Base-by-base conservation (phyloP, 2,329 filamentous ascomycete species). In the Xylaria sp. region DNA sequence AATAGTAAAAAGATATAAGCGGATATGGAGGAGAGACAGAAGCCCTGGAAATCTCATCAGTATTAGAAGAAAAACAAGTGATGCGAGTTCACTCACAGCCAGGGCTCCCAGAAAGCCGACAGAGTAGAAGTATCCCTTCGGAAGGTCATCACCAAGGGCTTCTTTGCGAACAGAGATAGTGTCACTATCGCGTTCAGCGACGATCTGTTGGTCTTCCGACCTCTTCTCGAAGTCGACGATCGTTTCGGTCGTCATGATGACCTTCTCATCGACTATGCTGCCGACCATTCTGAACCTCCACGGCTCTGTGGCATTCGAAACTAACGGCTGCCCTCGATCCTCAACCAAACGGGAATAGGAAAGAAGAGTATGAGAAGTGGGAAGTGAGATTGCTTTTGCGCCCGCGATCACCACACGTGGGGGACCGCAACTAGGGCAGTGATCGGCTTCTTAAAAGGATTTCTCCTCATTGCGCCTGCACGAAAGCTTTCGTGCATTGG, bases 111-210 rank as follows among this genome's bases (percentile, higher is more conserved):
- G 58, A 58, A 81, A 81, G 2, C 71, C 72, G 9, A 75, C 48
- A 3, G 79, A 81, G 61, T 76, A 78, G 67, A 79, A 81, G 67
- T 81, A 81, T 2, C 79, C 80, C 13, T 78, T 73, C 1, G 79
- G 79, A 9, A 81, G 72, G 48, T 80, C 74, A 46, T 81, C 73
- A 1, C 79, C 79, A 1, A 78, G 72, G 6, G 79, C 79, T 36
- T 77, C 79, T 13, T 74, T 77, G 57, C 78, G 75, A 65, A 81
- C 77, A 6, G 80, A 81, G 5, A 76, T 72, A 6, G 75, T 70
- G 67, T 80, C 79, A 49, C 72, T 69, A 28, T 74, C 69, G 10
- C 88, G 81, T 88, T 70, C 90, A 88, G 84, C 85, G 80, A 71
- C 76, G 66, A 63, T 59, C 64, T 65, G 48, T 40, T 40, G 40